Evolutionary conservation across 108 stramenopile genomes (phyloP).

Genomic region (Cyclotella cryptica): DNA sequence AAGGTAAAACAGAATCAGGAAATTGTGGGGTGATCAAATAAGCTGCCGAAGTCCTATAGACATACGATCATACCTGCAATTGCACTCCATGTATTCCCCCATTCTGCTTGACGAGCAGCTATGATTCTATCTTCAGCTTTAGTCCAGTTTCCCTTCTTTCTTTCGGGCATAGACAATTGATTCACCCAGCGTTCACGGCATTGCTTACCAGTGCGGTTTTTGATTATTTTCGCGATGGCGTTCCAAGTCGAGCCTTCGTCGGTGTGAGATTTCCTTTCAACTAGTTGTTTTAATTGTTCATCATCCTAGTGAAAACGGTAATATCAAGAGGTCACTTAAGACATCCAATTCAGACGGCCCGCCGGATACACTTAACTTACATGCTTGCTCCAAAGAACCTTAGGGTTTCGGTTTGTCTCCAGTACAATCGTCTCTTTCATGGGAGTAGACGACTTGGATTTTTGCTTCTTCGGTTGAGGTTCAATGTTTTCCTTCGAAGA

Average conservation of each 20-base stretch:
- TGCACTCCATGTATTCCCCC: not conserved
- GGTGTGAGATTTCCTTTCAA: not conserved
- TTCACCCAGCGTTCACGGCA: constrained; percentile 17
- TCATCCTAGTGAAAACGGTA: constrained; percentile 8
- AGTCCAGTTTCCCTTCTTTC: not conserved
- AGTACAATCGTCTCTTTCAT: not conserved
- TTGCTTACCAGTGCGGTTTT: constrained; percentile 18
- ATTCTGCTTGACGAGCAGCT: not conserved
- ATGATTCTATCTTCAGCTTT: constrained; percentile 3
- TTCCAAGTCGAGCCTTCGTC: constrained; percentile 1
- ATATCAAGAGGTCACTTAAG: not conserved
- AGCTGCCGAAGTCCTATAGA: too few relatives aligned
- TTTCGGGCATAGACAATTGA: not conserved
- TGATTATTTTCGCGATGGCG: not conserved
- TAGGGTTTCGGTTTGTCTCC: not conserved
- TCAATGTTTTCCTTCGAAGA: not conserved
- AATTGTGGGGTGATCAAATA: too few relatives aligned
- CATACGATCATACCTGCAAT: not conserved
- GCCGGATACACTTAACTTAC: too few relatives aligned
- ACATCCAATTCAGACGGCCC: not conserved
- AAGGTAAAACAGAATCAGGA: not conserved
- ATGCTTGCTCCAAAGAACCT: not conserved
- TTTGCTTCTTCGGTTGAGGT: not conserved
- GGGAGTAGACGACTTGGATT: not conserved
- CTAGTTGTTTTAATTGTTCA: constrained; percentile 7